phyloP scores from a whole-genome alignment of 805 yeast genomes.

The Sungouiozyma ichnusensis region DNA sequence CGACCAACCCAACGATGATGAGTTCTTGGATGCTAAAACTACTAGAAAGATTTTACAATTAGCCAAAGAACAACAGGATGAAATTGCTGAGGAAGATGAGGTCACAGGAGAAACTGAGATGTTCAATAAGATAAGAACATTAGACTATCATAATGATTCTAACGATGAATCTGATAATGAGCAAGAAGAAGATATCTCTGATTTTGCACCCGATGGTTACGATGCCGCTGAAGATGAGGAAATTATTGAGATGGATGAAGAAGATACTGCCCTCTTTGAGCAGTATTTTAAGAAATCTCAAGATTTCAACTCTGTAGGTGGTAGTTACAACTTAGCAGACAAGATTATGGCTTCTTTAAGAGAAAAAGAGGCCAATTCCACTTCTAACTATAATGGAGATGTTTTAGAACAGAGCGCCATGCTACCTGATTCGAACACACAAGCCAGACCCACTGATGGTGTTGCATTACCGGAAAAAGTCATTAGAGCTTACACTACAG shows the following conservation, averaged over 20 bases:
- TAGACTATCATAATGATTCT: constrained; percentile 38
- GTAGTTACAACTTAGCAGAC: constrained; percentile 72
- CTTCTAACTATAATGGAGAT: constrained; percentile 9
- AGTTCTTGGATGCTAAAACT: constrained; percentile 65
- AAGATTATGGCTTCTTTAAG: constrained; percentile 84
- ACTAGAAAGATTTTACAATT: constrained; percentile 80
- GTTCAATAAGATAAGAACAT: constrained; percentile 26
- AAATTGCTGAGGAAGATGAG: constrained; percentile 61
- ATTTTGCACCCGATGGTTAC: constrained; percentile 41
- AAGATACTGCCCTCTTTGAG: constrained; percentile 78
- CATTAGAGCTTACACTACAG: constrained; percentile 85
- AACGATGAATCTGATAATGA: constrained; percentile 34
- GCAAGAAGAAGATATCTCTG: constrained; percentile 36
- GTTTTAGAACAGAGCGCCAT: constrained; percentile 9
- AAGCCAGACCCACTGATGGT: constrained; percentile 45
- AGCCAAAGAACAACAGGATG: constrained; percentile 91
- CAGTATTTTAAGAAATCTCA: constrained; percentile 47
- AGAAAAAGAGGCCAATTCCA: constrained; percentile 45
- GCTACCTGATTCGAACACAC: constrained; percentile 18
- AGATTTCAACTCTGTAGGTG: constrained; percentile 29
- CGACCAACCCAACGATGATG: constrained; percentile 37
- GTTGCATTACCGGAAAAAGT: constrained; percentile 93
- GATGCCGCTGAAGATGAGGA: constrained; percentile 49
- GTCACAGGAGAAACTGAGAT: constrained; percentile 22
- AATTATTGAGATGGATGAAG: constrained; percentile 56